These are phyloP conservation scores for Protomyces arabidopsidicola DNA, from an alignment of 1,139 yeast genomes.

Conservation along the genomic window DNA sequence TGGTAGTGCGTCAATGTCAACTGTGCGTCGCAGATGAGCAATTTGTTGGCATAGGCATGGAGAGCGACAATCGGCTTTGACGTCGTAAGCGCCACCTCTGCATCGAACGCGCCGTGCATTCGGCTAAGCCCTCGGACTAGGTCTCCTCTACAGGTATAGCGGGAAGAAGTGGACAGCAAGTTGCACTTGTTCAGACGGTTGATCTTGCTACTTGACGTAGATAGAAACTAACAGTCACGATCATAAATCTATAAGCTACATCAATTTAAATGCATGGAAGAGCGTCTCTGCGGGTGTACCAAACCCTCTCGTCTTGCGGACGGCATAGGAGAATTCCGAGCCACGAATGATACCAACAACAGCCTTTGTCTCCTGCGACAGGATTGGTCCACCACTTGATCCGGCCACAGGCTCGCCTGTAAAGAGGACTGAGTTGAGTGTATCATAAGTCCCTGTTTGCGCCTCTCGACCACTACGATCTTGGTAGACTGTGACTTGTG, in stretches of 20 bases:
- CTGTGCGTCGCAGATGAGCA: slow-evolving; percentile 14
- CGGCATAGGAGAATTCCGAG: slow-evolving; percentile 19
- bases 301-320: slow-evolving; percentile 18
- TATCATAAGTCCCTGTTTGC: slow-evolving; percentile 18
- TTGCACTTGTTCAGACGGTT: background rate
- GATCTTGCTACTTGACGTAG: background rate
- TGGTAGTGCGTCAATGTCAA: slow-evolving; percentile 19
- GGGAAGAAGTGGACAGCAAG: too few relatives aligned
- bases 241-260: background rate
- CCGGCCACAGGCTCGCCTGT: slow-evolving; percentile 12
- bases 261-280: slow-evolving; percentile 18
- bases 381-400: slow-evolving; percentile 22
- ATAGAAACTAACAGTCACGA: background rate
- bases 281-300: slow-evolving; percentile 22
- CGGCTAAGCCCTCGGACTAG: background rate
- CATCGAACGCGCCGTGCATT: slow-evolving; percentile 23
- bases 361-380: slow-evolving; percentile 17
- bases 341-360: slow-evolving; percentile 17
- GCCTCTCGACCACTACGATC: slow-evolving; percentile 22
- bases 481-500: slow-evolving; percentile 19
- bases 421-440: slow-evolving; percentile 14
- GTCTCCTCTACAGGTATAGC: too few relatives aligned
- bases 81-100: slow-evolving; percentile 6
- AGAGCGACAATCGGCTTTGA: background rate
- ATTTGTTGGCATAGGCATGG: slow-evolving; percentile 16